These are phyloP conservation scores for Mallotus japonicus DNA, from an alignment of 441 rosid genomes.

Conservation along the genomic window DNA sequence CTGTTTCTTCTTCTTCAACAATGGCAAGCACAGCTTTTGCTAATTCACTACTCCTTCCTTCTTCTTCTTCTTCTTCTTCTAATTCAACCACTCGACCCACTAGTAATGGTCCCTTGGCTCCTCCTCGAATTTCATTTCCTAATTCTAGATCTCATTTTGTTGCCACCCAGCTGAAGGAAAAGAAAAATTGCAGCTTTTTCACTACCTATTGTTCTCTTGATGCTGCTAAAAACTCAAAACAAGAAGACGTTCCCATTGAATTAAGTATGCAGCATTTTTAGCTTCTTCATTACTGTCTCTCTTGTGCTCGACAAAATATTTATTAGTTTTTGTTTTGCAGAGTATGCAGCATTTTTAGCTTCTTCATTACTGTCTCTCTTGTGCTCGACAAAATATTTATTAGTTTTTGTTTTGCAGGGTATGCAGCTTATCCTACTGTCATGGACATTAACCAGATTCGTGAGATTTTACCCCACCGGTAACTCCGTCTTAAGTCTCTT, in stretches of 20 bases:
- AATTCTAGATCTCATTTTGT: slow-evolving; percentile 27
- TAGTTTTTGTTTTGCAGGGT: slow-evolving; percentile 39
- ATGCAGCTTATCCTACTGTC: slow-evolving; percentile 72
- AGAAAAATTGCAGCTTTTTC: slow-evolving; percentile 21
- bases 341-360: no score
- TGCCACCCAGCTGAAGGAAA: slow-evolving; percentile 23
- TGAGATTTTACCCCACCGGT: slow-evolving; percentile 90
- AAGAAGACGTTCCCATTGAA: slow-evolving; percentile 58
- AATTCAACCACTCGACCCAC: neutral
- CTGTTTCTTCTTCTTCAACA: neutral
- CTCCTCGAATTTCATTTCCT: slow-evolving; percentile 23
- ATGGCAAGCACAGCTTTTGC: slow-evolving; percentile 38
- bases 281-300: no score
- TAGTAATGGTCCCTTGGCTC: slow-evolving; percentile 4
- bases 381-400: no score
- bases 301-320: no score
- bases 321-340: no score
- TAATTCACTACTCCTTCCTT: slow-evolving; percentile 32
- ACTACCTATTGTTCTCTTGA: slow-evolving; percentile 43
- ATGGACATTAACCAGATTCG: slow-evolving; percentile 87
- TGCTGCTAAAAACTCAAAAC: slow-evolving; percentile 31
- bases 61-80: slow-evolving; percentile 26
- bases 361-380: no score
- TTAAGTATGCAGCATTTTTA: slow-evolving; percentile 34
- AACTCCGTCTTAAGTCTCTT: neutral